These are phyloP conservation scores for Geotrichum australiense DNA, from an alignment of 1,139 yeast genomes.

Conservation along the genomic window DNA sequence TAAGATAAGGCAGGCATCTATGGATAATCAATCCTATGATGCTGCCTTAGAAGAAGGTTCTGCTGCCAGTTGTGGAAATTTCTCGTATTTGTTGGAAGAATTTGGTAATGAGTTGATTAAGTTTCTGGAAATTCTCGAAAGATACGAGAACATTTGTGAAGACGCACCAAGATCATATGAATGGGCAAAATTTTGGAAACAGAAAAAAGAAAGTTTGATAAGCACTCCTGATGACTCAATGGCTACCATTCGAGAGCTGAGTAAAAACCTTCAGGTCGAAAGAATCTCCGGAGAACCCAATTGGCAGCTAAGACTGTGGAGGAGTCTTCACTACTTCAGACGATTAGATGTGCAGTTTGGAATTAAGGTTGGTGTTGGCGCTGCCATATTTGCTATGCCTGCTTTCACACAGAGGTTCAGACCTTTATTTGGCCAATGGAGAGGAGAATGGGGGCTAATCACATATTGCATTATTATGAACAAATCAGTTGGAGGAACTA, in stretches of 20 bases:
- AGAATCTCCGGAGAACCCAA: slow-evolving; percentile 7
- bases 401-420: slow-evolving; percentile 59
- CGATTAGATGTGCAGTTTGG: slow-evolving; percentile 74
- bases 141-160: slow-evolving; percentile 36
- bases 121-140: slow-evolving; percentile 44
- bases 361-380: slow-evolving; percentile 71
- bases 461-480: slow-evolving; percentile 81
- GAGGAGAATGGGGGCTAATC: slow-evolving; percentile 81
- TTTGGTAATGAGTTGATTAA: slow-evolving; percentile 52
- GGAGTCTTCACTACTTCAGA: slow-evolving; percentile 39
- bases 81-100: slow-evolving; percentile 56
- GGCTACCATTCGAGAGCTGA: slow-evolving; percentile 4
- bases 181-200: slow-evolving; percentile 50
- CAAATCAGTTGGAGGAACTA: slow-evolving; percentile 80
- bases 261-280: slow-evolving; percentile 8
- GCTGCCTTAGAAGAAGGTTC: slow-evolving; percentile 70
- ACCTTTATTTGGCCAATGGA: slow-evolving; percentile 52
- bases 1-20: slow-evolving; percentile 33
- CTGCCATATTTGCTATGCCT: slow-evolving; percentile 55
- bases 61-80: slow-evolving; percentile 80
- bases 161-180: slow-evolving; percentile 38
- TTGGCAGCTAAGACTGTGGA: slow-evolving; percentile 36
- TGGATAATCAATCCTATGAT: slow-evolving; percentile 30
- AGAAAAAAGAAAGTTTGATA: background rate
- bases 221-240: slow-evolving; percentile 1